A percentile compares a stretch with the other conserved stretches of the same genome.
These are phyloP conservation scores for Hemerocallis citrina DNA, from an alignment of 106 monocot genomes.

Conservation along the genomic window DNA sequence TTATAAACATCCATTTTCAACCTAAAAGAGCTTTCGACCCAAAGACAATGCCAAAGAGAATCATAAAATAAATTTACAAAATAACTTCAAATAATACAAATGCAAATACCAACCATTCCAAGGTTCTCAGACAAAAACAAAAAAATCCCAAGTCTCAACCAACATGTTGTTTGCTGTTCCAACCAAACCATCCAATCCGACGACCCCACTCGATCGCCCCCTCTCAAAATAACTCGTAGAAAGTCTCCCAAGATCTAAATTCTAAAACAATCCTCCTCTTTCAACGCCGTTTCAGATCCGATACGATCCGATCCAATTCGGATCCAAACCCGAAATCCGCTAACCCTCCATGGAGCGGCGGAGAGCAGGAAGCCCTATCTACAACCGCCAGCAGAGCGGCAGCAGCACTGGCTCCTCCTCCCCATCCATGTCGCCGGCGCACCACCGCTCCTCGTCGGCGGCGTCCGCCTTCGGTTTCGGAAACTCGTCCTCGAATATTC, in stretches of 20 bases:
- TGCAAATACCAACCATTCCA: too few relatives aligned
- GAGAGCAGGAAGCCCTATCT: slow-evolving; percentile 22
- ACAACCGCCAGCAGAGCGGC: slow-evolving; percentile 20
- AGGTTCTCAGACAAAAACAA: too few relatives aligned
- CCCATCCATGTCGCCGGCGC: slow-evolving; percentile 15
- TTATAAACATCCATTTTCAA: too few relatives aligned
- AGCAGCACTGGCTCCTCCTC: slow-evolving; percentile 22
- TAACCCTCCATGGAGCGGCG: slow-evolving; percentile 14
- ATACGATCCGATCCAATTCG: not conserved
- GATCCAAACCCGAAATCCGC: not conserved
- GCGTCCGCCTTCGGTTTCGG: slow-evolving; percentile 16
- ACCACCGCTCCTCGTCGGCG: slow-evolving; percentile 25
- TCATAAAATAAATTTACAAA: too few relatives aligned
- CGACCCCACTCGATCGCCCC: too few relatives aligned
- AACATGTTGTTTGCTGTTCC: too few relatives aligned
- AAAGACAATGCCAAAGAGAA: too few relatives aligned
- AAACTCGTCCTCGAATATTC: slow-evolving; percentile 16
- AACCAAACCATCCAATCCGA: too few relatives aligned
- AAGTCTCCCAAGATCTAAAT: slow-evolving; percentile 11
- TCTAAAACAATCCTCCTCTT: slow-evolving; percentile 2
- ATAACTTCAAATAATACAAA: too few relatives aligned
- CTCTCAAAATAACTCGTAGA: too few relatives aligned
- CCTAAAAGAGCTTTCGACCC: too few relatives aligned
- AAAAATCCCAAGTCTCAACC: too few relatives aligned
- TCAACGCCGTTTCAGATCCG: not conserved